These are phyloP conservation scores for Aotearoamyces nothofagi DNA, from an alignment of 2,329 filamentous ascomycete species.

Conservation along the genomic window DNA sequence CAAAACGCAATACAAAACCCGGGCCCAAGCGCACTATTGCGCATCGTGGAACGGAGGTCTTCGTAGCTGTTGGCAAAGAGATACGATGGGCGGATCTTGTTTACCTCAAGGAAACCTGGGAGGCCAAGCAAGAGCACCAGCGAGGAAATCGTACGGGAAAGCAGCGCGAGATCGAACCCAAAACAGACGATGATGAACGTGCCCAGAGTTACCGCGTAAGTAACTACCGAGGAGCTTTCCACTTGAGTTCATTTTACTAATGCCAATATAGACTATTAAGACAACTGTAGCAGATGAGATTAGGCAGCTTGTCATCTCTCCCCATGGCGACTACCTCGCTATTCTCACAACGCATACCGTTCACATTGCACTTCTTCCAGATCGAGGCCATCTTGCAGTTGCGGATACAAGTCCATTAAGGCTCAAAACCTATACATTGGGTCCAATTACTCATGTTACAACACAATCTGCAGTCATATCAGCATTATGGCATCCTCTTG, in stretches of 20 bases:
- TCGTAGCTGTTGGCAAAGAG: constrained; percentile 76
- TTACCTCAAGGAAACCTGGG: constrained; percentile 53
- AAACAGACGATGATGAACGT: constrained; percentile 17
- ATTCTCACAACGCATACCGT: constrained; percentile 79
- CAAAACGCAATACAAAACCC: constrained; percentile 20
- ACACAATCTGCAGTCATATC: constrained; percentile 69
- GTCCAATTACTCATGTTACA: constrained; percentile 80
- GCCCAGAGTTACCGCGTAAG: constrained; percentile 33
- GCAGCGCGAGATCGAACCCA: constrained; percentile 6
- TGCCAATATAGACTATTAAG: constrained; percentile 55
- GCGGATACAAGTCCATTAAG: constrained; percentile 55
- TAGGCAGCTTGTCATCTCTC: constrained; percentile 71
- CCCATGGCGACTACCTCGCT: constrained; percentile 66
- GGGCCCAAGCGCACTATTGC: constrained; percentile 57
- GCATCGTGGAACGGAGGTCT: constrained; percentile 71
- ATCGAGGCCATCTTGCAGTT: constrained; percentile 58
- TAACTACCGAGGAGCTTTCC: too few relatives aligned
- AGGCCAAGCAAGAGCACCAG: constrained; percentile 20
- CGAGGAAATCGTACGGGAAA: constrained; percentile 8
- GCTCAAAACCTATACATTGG: constrained; percentile 79
- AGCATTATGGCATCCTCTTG: constrained; percentile 84
- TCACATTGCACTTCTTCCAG: constrained; percentile 74
- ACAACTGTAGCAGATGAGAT: constrained; percentile 70
- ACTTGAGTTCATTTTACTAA: constrained; percentile 7
- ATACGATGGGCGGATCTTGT: constrained; percentile 83